Evolutionary conservation across 2,329 filamentous ascomycete species (phyloP).

Genomic region (Cercospora citrullina): DNA sequence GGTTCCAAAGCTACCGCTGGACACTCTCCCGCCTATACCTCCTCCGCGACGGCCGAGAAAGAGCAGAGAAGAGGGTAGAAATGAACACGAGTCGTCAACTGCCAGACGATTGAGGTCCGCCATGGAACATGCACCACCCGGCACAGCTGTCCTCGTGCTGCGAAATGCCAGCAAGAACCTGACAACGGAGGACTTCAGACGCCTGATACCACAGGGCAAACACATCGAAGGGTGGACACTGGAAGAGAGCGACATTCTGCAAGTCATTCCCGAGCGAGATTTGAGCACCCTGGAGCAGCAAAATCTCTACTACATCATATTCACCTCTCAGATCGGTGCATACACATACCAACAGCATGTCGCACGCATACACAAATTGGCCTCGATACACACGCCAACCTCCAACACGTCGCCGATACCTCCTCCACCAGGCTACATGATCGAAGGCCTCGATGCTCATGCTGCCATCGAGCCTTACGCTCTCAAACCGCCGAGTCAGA

Average conservation of each 20-base stretch:
- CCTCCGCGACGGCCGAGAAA: neutral
- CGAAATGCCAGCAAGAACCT: slow-evolving; percentile 60
- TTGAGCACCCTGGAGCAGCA: slow-evolving; percentile 62
- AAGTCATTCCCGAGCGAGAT: slow-evolving; percentile 65
- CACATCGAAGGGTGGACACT: slow-evolving; percentile 67
- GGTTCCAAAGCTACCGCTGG: slow-evolving; percentile 39
- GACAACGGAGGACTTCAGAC: slow-evolving; percentile 68
- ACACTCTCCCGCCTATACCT: slow-evolving; percentile 10
- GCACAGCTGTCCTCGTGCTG: slow-evolving; percentile 55
- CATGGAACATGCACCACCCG: slow-evolving; percentile 28
- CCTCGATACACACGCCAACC: slow-evolving; percentile 45
- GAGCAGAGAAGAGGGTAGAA: neutral
- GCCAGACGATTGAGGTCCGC: slow-evolving; percentile 22
- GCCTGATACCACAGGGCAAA: slow-evolving; percentile 60
- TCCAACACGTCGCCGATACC: slow-evolving; percentile 47
- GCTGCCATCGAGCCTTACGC: slow-evolving; percentile 50
- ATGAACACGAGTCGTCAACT: neutral
- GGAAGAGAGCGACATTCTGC: slow-evolving; percentile 53
- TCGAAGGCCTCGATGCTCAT: slow-evolving; percentile 51
- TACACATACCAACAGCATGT: slow-evolving; percentile 60
- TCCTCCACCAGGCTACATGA: slow-evolving; percentile 45
- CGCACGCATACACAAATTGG: slow-evolving; percentile 52
- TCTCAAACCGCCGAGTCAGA: slow-evolving; percentile 48
- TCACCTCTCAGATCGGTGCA: slow-evolving; percentile 61
- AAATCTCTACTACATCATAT: slow-evolving; percentile 69